Evolutionary conservation across 2,329 filamentous ascomycete species (phyloP).

Genomic region (Aspergillus unguis): DNA sequence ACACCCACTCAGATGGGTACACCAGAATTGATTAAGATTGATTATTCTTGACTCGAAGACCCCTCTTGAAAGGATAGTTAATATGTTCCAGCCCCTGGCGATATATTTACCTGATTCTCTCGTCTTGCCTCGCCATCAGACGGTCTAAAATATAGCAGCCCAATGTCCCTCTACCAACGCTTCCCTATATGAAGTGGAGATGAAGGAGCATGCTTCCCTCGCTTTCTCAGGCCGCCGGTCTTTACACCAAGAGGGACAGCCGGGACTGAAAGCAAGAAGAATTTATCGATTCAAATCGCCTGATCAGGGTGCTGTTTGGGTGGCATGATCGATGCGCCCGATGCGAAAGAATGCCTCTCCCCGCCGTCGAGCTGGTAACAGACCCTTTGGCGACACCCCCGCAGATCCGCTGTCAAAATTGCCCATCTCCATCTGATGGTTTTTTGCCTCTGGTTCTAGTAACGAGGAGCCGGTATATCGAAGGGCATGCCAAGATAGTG

Average conservation of each 20-base stretch:
- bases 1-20: neutral
- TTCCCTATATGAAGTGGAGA: neutral
- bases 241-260: no score
- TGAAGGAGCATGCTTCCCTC: neutral
- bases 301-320: neutral
- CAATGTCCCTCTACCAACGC: neutral
- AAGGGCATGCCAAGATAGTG: no score
- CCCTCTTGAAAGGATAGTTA: neutral
- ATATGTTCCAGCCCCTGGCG: constrained; percentile 6
- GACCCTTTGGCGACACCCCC: no score
- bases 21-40: constrained; percentile 5
- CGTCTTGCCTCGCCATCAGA: neutral
- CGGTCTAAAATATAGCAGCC: neutral
- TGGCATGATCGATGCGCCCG: neutral
- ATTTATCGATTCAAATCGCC: neutral
- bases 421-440: no score
- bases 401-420: no score
- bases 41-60: constrained; percentile 1
- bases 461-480: no score
- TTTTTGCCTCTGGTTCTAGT: no score
- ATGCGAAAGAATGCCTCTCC: no score
- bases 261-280: no score
- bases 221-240: neutral
- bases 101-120: constrained; percentile 4
- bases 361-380: no score